Evolutionary conservation across 2,329 filamentous ascomycete species (phyloP).

Genomic region (Fusarium sp.): DNA sequence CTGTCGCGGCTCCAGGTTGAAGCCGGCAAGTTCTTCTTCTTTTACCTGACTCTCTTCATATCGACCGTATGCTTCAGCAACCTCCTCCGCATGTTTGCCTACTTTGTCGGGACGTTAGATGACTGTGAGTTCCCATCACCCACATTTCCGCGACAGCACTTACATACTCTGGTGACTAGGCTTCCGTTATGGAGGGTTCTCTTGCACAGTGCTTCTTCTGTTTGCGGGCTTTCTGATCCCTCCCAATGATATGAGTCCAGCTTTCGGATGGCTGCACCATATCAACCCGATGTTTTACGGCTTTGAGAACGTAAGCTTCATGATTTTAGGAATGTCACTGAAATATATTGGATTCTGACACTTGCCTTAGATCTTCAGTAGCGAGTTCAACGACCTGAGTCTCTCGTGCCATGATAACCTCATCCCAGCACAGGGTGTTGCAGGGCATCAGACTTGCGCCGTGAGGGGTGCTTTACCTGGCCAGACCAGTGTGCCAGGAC

Average conservation of each 20-base stretch:
- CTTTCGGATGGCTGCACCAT: not conserved
- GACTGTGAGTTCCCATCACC: not conserved
- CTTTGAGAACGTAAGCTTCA: not conserved
- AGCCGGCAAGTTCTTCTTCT: not conserved
- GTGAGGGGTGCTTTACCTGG: not conserved
- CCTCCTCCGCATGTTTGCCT: not conserved
- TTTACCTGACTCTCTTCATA: not conserved
- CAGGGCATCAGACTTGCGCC: not conserved
- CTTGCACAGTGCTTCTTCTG: not conserved
- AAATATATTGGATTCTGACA: rapidly evolving
- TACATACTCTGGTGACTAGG: not conserved
- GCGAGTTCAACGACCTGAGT: not conserved
- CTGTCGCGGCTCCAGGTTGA: not conserved
- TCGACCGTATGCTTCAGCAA: not conserved
- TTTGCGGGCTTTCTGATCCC: not conserved
- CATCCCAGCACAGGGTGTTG: not conserved
- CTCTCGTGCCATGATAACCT: not conserved
- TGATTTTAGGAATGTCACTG: rapidly evolving
- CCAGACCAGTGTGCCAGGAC: not conserved
- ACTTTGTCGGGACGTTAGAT: not conserved
- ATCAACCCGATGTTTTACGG: not conserved
- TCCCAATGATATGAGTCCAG: not conserved
- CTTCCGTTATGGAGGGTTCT: not conserved
- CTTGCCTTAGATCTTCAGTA: not conserved
- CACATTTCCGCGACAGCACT: not conserved